These are phyloP conservation scores for Linaria vulgaris DNA, from an alignment of 257 asterid genomes.

Conservation along the genomic window DNA sequence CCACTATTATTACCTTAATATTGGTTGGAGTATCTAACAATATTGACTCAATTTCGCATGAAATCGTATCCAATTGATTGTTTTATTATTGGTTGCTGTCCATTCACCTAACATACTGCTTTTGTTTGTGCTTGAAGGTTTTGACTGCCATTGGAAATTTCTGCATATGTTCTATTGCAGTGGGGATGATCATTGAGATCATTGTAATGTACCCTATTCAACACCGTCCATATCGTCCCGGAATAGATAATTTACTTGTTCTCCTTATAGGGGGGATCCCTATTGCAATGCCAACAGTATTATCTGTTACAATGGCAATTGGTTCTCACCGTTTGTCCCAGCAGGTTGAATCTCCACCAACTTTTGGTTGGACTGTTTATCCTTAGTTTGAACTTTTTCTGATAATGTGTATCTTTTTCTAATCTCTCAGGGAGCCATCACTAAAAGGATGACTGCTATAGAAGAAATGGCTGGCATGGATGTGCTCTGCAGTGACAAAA, in stretches of 20 bases:
- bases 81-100: not conserved
- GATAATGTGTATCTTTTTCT: not conserved
- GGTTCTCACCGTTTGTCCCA: constrained; percentile 50
- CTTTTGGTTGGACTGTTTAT: not conserved
- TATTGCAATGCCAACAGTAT: constrained; percentile 55
- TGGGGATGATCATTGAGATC: constrained; percentile 42
- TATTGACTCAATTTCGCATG: not conserved
- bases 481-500: constrained; percentile 57
- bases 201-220: constrained; percentile 51
- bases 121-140: constrained; percentile 30
- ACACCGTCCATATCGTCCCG: constrained; percentile 39
- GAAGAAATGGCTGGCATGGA: constrained; percentile 62
- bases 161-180: constrained; percentile 42
- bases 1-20: not conserved
- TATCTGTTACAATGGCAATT: constrained; percentile 55
- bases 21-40: not conserved
- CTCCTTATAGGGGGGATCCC: constrained; percentile 56
- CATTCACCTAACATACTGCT: not conserved
- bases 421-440: constrained; percentile 43
- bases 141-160: constrained; percentile 50
- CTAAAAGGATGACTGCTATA: constrained; percentile 57
- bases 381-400: not conserved
- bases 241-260: constrained; percentile 47
- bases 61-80: not conserved
- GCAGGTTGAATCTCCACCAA: constrained; percentile 28